Base-by-base conservation (phyloP, 371 early-diverging fungal species). In the Mortierella sp. region DNA sequence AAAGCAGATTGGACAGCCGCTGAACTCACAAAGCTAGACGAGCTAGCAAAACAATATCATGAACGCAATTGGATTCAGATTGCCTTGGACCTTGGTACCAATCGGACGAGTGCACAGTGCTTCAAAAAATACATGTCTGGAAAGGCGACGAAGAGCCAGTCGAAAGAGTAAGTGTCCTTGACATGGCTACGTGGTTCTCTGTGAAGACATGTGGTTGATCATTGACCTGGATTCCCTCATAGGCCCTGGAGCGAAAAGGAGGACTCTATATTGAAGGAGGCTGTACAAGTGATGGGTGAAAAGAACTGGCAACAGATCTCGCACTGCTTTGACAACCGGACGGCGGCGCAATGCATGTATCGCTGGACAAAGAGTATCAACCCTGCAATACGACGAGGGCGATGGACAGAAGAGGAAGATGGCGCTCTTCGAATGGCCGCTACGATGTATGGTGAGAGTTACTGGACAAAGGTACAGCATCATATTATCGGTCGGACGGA, bases 261-360 rank as follows among this genome's bases (percentile, higher is more conserved):
- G 31, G 91, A 93, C 54, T 69, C 59, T 3, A 49, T 83, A 22
- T 67, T 93, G 54, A 62, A 46, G 4, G 82, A 86, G 49, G 89
- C 87, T 0, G 91, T 92, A 7, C 80, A 72, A 43, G 24, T 83
- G n/a, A 70, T 87, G 39, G 92, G 92, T 45, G 83, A 85, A 28
- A 84, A 84, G 54, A 87, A 86, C 55, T 92, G 92, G 91, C 85
- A 86, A 62, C 80, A 83, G 25, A 84, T 95, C 9, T 88, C 94
- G 0, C 56, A 82, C n/a, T 85, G 83, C 19, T 56, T 95, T 44
- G 89, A 87, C 0, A 84, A 86, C 44, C 86, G 95, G 29, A 85
- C 90, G 5, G 89, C 91, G 6, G 87, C 88, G 57, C 96, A 96
- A 76, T 96, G 96, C 64, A 80, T 92, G 43, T 90, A 92, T 46